Conservation (phyloP, 768 basidiomycete genomes). For the Rhodotorula graminis region DNA sequence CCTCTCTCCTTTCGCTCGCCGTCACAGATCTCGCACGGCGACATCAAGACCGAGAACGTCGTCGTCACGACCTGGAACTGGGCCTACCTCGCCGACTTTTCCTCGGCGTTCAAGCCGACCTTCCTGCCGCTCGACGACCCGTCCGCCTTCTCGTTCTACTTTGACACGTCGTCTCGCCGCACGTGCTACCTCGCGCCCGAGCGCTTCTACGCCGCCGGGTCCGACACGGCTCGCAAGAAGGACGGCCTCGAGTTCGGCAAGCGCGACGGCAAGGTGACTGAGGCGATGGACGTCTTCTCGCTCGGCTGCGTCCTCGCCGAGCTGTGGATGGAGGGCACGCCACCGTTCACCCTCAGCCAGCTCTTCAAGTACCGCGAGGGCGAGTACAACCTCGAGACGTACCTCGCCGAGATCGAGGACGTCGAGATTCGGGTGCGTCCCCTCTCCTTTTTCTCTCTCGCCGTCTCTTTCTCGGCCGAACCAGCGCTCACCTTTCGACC, state of each 20-base stretch:
- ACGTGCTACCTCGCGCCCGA: constrained; percentile 97
- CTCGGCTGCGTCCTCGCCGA: constrained; percentile 92
- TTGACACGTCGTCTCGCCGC: constrained; percentile 86
- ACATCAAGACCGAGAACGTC: constrained; percentile 96
- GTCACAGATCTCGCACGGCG: constrained; percentile 78
- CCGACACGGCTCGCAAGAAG: constrained; percentile 67
- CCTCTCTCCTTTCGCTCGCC: neutral
- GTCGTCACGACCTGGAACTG: constrained; percentile 94
- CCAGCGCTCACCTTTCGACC: no score
- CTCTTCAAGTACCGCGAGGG: constrained; percentile 90
- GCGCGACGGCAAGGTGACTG: constrained; percentile 76
- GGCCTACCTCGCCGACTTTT: constrained; percentile 92
- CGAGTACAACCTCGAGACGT: constrained; percentile 57
- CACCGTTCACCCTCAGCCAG: constrained; percentile 87
- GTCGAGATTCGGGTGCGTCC: constrained; percentile 68
- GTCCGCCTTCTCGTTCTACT: constrained; percentile 95
- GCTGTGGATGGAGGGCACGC: constrained; percentile 88
- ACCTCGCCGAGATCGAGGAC: constrained; percentile 72
- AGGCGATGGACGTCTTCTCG: constrained; percentile 97
- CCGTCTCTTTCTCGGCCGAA: constrained; percentile 23
- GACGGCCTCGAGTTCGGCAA: constrained; percentile 56
- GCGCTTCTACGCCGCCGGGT: constrained; percentile 78
- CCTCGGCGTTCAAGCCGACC: constrained; percentile 83
- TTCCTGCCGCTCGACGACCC: constrained; percentile 93
- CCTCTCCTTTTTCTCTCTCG: neutral